Base-by-base conservation (phyloP, 345 rosid genomes). In the Citrus australasica region DNA sequence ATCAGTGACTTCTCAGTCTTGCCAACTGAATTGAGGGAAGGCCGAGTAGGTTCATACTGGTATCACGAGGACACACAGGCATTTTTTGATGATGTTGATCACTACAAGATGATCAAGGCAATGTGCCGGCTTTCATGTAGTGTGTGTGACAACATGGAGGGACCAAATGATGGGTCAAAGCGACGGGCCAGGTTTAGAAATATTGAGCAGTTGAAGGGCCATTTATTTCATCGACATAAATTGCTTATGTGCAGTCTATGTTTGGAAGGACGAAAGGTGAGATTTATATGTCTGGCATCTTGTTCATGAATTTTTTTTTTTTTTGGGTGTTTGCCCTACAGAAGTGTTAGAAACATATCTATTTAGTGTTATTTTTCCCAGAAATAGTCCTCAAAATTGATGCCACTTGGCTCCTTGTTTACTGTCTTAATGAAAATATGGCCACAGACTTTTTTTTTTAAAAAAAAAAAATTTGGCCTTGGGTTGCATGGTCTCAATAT, bases 71-170 rank as follows among this genome's bases (percentile, higher is more conserved):
- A 87, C 60, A 93, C 98, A 6, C 88, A 89, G 71, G 89, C 94
- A 11, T 93, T 92, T 84, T 97, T 97, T 79, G 98, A 97, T 82
- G 98, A 97, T 59, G 84, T 79, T 65, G 99, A 94, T 77, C 98
- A 97, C 56, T 97, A 97, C 84, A 92, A 84, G 87, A 91, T 97
- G 99, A 87, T 97, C 83, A 97, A 93, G 87, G 99, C 97, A 13
- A 97, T 94, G 99, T 97, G 99, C 83, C 92, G 90, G 82, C 94
- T 97, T 69, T 92, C 98, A 2, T 97, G 98, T 58, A 89, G 90
- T 80, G 91, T 83, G 22, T 97, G 99, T 74, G 99, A 96, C 82
- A 89, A 86, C 58, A 46, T 80, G 72, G 98, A 92, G 76, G 90
- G 85, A 75, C 28, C 84, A n/a, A 86, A 51, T 75, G 95, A 89